Conservation (phyloP, 2,329 filamentous ascomycete genomes). For the Dothideomycetidae sp. region DNA sequence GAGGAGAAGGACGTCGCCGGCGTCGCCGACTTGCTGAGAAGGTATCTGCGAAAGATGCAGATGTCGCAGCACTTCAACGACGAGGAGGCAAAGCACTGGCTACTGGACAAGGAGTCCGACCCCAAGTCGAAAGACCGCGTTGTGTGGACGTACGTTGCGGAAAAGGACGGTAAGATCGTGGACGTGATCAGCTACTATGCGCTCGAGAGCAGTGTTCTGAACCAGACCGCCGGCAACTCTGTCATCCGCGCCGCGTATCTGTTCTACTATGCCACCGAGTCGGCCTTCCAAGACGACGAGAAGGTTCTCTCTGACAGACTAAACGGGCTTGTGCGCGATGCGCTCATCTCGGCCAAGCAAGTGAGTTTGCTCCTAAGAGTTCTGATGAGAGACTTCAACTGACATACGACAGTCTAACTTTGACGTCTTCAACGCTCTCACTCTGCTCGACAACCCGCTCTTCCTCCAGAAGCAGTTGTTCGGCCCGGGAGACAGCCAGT, state of each 20-base stretch:
- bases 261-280: constrained; percentile 88
- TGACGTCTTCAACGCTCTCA: constrained; percentile 93
- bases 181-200: constrained; percentile 97
- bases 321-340: constrained; percentile 68
- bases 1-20: constrained; percentile 60
- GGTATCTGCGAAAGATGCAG: constrained; percentile 68
- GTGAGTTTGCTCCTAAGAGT: constrained; percentile 23
- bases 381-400: background rate
- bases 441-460: constrained; percentile 81
- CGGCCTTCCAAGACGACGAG: constrained; percentile 46
- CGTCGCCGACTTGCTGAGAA: constrained; percentile 58
- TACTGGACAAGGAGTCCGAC: constrained; percentile 50
- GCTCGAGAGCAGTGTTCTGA: constrained; percentile 77
- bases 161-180: constrained; percentile 57
- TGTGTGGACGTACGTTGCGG: constrained; percentile 87
- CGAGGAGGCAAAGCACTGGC: constrained; percentile 78
- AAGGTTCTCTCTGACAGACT: constrained; percentile 49
- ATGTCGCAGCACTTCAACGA: constrained; percentile 68
- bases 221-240: constrained; percentile 63
- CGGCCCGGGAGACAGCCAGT: constrained; percentile 79
- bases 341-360: constrained; percentile 74
- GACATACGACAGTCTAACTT: constrained; percentile 47
- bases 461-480: constrained; percentile 94
- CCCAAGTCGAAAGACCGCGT: constrained; percentile 56
- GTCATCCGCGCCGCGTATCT: constrained; percentile 83